These are phyloP conservation scores for Tetracladium maxilliforme DNA, from an alignment of 2,329 filamentous ascomycete genomes.

Conservation along the genomic window DNA sequence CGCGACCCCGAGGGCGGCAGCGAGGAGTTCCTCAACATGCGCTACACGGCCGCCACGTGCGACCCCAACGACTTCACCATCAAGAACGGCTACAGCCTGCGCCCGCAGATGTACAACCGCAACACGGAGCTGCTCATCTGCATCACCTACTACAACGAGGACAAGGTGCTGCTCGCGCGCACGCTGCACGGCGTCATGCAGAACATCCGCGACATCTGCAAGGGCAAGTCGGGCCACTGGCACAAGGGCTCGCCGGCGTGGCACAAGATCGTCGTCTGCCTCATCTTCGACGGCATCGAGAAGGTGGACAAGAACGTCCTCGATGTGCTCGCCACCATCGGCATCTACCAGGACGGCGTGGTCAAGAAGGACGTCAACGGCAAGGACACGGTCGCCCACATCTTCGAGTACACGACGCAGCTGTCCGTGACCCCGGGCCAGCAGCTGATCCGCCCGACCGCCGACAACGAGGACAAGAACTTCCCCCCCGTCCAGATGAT, in stretches of 20 bases:
- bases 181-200: slow-evolving; percentile 58
- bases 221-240: slow-evolving; percentile 52
- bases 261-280: slow-evolving; percentile 62
- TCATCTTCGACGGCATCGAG: slow-evolving; percentile 54
- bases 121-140: slow-evolving; percentile 61
- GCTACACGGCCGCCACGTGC: slow-evolving; percentile 59
- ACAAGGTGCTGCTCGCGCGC: slow-evolving; percentile 52
- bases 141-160: slow-evolving; percentile 63
- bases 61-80: slow-evolving; percentile 51
- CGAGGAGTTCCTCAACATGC: slow-evolving; percentile 43
- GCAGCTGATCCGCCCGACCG: slow-evolving; percentile 84
- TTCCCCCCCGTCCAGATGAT: slow-evolving; percentile 9
- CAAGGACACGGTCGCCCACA: slow-evolving; percentile 56
- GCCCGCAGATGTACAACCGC: slow-evolving; percentile 52
- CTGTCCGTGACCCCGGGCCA: slow-evolving; percentile 65
- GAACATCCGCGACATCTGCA: slow-evolving; percentile 59
- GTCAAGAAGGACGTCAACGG: slow-evolving; percentile 57
- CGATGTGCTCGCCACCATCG: slow-evolving; percentile 48
- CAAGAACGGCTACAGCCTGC: slow-evolving; percentile 52
- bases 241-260: slow-evolving; percentile 57
- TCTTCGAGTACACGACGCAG: slow-evolving; percentile 46
- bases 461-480: slow-evolving; percentile 33
- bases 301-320: slow-evolving; percentile 53
- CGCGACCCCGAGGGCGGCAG: slow-evolving; percentile 20
- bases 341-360: slow-evolving; percentile 56